Percentiles rank a stretch among this genome's conserved stretches.
Conservation (phyloP, 2,329 filamentous ascomycete genomes). For the Diaporthe eres region DNA sequence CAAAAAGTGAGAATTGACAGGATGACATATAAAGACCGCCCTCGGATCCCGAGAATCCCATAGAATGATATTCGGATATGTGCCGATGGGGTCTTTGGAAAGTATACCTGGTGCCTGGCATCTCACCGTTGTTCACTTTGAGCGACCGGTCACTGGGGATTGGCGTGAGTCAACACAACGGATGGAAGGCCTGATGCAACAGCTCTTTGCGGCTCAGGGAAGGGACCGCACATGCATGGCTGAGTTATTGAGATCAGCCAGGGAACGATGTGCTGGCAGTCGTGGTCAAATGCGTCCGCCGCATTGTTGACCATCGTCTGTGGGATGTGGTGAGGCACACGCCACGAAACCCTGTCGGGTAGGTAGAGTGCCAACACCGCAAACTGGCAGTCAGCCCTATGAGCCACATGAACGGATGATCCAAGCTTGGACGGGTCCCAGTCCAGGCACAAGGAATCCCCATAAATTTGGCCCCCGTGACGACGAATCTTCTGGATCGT, state of each 20-base stretch:
- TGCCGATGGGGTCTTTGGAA: not conserved
- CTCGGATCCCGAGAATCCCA: not conserved
- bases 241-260: not conserved
- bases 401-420: constrained; percentile 23
- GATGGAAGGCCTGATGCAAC: not conserved
- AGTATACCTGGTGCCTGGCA: constrained; percentile 9
- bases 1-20: not conserved
- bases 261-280: not conserved
- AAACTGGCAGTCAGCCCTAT: constrained; percentile 24
- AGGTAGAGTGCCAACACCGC: constrained; percentile 2
- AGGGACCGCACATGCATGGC: not conserved
- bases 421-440: constrained; percentile 10
- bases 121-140: not conserved
- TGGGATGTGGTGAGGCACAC: not conserved
- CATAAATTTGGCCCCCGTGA: constrained; percentile 6
- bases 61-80: not conserved
- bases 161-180: not conserved
- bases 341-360: constrained; percentile 1
- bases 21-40: not conserved
- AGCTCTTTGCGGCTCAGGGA: constrained; percentile 1
- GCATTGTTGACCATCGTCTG: not conserved
- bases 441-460: not conserved
- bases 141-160: not conserved
- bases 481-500: constrained; percentile 7
- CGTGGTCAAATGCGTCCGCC: not conserved